Percentiles rank a stretch among this genome's conserved stretches.
Evolutionary conservation across 2,329 filamentous ascomycete genomes (phyloP).

Genomic region (Hymenoscyphus infarciens): DNA sequence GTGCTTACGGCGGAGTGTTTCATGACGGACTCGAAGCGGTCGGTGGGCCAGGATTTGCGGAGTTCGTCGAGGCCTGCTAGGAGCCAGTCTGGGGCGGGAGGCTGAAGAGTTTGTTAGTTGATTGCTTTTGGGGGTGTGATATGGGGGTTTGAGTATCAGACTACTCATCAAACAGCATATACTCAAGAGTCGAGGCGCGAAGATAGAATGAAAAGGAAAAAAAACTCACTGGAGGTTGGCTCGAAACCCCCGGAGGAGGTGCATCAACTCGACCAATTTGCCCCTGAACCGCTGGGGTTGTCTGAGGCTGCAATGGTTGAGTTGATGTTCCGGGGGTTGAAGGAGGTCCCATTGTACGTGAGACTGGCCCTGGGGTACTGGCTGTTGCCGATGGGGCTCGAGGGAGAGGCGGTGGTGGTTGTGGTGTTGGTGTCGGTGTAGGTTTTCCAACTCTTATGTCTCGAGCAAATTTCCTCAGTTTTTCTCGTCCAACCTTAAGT

Average conservation of each 20-base stretch:
- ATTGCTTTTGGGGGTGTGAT: constrained; percentile 9
- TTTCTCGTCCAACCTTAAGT: constrained; percentile 69
- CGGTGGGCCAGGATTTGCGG: constrained; percentile 67
- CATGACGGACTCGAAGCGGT: constrained; percentile 88
- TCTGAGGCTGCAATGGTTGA: constrained; percentile 25
- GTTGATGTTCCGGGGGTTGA: constrained; percentile 38
- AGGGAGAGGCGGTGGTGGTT: constrained; percentile 37
- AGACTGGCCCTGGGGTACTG: constrained; percentile 43
- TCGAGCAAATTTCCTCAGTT: constrained; percentile 62
- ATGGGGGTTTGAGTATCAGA: neutral
- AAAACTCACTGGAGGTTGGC: constrained; percentile 57
- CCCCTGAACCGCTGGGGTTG: constrained; percentile 42
- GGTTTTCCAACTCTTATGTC: constrained; percentile 46
- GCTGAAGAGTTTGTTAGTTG: constrained; percentile 46
- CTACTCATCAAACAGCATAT: neutral
- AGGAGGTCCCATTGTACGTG: constrained; percentile 53
- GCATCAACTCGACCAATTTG: constrained; percentile 68
- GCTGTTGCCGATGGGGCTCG: constrained; percentile 43
- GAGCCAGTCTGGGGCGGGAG: constrained; percentile 85
- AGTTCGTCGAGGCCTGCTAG: constrained; percentile 68
- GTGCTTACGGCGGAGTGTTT: constrained; percentile 79
- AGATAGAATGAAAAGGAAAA: constrained; percentile 27
- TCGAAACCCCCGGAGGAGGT: constrained; percentile 52
- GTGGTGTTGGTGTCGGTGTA: constrained; percentile 39
- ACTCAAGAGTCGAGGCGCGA: constrained; percentile 16